phyloP scores from a whole-genome alignment of 2,329 filamentous ascomycete genomes.

The Neofusicoccum sp. region DNA sequence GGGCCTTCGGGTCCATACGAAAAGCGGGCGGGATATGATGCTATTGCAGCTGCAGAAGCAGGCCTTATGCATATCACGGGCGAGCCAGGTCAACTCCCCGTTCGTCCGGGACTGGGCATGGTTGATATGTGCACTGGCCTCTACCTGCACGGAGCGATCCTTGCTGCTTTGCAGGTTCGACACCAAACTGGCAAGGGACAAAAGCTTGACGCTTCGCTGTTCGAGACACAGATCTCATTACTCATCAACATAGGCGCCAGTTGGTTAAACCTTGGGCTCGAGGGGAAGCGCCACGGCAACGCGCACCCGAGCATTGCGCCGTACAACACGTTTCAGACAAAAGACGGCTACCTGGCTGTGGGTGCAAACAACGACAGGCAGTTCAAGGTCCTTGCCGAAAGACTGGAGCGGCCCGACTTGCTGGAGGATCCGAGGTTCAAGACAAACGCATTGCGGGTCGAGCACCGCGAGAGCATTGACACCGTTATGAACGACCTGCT shows the following conservation, averaged over 20 bases:
- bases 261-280: constrained; percentile 44
- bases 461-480: constrained; percentile 38
- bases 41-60: constrained; percentile 48
- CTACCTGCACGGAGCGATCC: constrained; percentile 50
- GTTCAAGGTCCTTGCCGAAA: constrained; percentile 37
- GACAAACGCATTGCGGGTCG: constrained; percentile 34
- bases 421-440: constrained; percentile 33
- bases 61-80: constrained; percentile 51
- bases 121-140: constrained; percentile 50
- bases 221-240: constrained; percentile 48
- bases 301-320: constrained; percentile 52
- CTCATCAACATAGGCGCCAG: constrained; percentile 47
- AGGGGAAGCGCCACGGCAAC: constrained; percentile 49
- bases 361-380: constrained; percentile 43
- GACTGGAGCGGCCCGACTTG: constrained; percentile 27
- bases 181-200: constrained; percentile 43
- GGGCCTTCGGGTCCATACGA: constrained; percentile 47
- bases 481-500: constrained; percentile 40
- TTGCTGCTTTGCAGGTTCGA: constrained; percentile 35
- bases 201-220: constrained; percentile 49
- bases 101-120: constrained; percentile 46
- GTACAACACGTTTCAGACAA: constrained; percentile 49
- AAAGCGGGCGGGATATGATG: constrained; percentile 49
- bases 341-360: constrained; percentile 36
- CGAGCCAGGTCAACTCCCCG: constrained; percentile 43